Conservation (phyloP, 805 yeast species). For the Starmerella floris region DNA sequence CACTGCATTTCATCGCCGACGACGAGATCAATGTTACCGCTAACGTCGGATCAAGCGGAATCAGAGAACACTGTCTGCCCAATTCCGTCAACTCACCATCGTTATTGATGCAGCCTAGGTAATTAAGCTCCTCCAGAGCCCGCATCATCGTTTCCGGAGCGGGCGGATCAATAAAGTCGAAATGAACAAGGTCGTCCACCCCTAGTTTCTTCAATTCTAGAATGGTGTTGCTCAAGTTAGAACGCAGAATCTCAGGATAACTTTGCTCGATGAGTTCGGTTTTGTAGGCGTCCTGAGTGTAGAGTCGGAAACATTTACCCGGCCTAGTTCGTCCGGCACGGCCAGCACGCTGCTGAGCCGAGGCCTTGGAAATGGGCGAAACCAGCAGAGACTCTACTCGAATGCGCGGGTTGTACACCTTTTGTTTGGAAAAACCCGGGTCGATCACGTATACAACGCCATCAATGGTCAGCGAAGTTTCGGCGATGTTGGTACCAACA, state of each 20-base stretch:
- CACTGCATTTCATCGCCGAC: conserved; percentile 72
- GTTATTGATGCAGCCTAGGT: conserved; percentile 77
- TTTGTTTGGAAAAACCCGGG: conserved; percentile 94
- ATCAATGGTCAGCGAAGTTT: conserved; percentile 92
- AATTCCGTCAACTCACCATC: conserved; percentile 81
- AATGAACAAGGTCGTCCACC: conserved; percentile 88
- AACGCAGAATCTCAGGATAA: conserved; percentile 87
- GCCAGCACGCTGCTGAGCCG: conserved; percentile 98
- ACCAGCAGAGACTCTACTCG: conserved; percentile 89
- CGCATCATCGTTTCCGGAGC: conserved; percentile 99
- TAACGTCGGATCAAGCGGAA: conserved; percentile 90
- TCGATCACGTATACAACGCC: conserved; percentile 96
- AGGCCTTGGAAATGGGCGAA: conserved; percentile 92
- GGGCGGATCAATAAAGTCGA: conserved; percentile 98
- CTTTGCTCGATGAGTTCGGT: conserved; percentile 89
- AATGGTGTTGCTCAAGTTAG: conserved; percentile 83
- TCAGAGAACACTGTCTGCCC: conserved; percentile 81
- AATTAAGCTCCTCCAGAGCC: conserved; percentile 88
- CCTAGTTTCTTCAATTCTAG: conserved; percentile 88
- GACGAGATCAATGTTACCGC: conserved; percentile 88
- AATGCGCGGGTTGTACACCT: conserved; percentile 90
- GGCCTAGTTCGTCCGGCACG: conserved; percentile 99
- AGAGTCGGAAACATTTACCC: conserved; percentile 91
- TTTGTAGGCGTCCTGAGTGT: conserved; percentile 92
- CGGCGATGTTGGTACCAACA: conserved; percentile 90